Base-by-base conservation (phyloP, 1,139 yeast genomes). In the Geotrichum candidum region DNA sequence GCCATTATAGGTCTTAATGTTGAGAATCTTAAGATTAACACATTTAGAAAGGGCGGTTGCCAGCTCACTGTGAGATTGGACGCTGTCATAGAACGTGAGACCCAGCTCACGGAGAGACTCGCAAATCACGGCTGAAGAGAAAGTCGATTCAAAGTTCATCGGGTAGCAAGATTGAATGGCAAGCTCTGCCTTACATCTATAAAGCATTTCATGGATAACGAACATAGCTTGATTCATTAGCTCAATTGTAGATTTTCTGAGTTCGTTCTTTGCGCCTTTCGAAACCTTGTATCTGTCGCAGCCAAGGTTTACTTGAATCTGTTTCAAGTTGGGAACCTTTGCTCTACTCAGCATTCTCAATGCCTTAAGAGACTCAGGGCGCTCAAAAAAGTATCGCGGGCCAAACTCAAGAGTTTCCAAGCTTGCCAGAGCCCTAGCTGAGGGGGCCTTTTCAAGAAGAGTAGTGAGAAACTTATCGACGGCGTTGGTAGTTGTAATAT, bases 121-220 rank as follows among this genome's bases (percentile, higher is more conserved):
- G 51, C 62, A 60, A 10, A 60, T 51, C 57, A 56, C 53, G 25
- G 57, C 45, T 13, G 62, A 60, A 13, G 62, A 60, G 48, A 60
- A 60, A 3, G 62, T 60, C 25, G 57, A 45, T 33, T 60, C 62
- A 45, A 60, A 60, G 33, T 54, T 60, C 54, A 60, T 54, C 2
- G 62, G 62, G 56, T 60, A 60, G 57, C 62, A 60, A 23, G 62
- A 51, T 50, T 60, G 62, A 22, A 60, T 60, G 11, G 62, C 58
- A 11, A 60, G 57, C 52, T 60, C 57, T 9, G 62, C 62, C 38
- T 60, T 60, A 50, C 62, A 60, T 22, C 59, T 56, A 48, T 60
- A 52, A 7, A 60, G 54, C 57, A 60, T 54, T 29, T 60, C 62
- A 45, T 60, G 62, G 11, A 60, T 53, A 18, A 60, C 48, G 41